Conservation (phyloP, 177 flowering plant genomes). For the Vitis hybrid region DNA sequence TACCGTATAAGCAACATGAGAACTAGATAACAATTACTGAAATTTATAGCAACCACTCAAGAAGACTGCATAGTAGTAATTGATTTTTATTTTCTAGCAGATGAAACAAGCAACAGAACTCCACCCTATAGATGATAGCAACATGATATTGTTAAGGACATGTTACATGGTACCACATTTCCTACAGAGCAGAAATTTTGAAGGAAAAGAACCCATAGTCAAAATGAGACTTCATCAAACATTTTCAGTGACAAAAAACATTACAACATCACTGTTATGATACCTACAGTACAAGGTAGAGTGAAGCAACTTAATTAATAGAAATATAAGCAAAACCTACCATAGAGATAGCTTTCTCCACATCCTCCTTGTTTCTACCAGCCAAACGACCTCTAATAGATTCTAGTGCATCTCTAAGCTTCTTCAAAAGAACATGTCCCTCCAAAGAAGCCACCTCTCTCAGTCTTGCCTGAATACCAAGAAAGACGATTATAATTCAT, state of each 20-base stretch:
- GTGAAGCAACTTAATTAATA: neutral
- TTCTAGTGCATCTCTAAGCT: constrained; percentile 97
- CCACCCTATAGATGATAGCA: too few species aligned
- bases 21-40: too few species aligned
- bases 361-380: constrained; percentile 89
- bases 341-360: constrained; percentile 93
- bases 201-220: too few species aligned
- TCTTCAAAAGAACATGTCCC: constrained; percentile 92
- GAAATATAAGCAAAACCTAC: constrained; percentile 38
- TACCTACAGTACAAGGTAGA: neutral
- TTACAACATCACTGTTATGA: neutral
- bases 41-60: too few species aligned
- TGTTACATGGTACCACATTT: too few species aligned
- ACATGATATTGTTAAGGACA: too few species aligned
- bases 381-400: constrained; percentile 81
- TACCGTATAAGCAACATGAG: too few species aligned
- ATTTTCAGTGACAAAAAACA: neutral
- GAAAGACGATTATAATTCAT: neutral
- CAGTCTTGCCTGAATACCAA: constrained; percentile 69
- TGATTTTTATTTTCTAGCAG: too few species aligned
- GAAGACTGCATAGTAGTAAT: too few species aligned
- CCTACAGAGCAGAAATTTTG: too few species aligned
- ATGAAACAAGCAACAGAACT: too few species aligned
- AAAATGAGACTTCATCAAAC: too few species aligned
- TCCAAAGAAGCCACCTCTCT: constrained; percentile 88